Conservation (phyloP, 2,329 filamentous ascomycete genomes). For the Clonostachys rosea region DNA sequence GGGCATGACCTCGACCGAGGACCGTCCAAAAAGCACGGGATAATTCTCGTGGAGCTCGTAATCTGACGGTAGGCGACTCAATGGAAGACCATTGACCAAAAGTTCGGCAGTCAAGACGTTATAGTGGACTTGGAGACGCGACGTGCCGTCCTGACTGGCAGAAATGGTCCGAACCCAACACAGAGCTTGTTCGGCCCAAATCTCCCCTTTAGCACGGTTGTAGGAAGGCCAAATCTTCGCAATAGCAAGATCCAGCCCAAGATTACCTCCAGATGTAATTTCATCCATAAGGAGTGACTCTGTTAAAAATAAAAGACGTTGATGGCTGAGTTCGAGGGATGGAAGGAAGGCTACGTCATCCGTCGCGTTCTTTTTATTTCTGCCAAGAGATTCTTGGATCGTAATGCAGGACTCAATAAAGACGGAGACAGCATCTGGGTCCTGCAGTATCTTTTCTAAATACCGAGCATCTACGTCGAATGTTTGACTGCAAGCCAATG, state of each 20-base stretch:
- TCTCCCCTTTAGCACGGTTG: not conserved
- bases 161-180: not conserved
- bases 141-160: not conserved
- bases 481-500: too few species aligned
- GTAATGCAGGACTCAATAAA: too few species aligned
- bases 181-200: not conserved
- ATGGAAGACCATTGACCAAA: constrained; percentile 43
- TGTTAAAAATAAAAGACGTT: too few species aligned
- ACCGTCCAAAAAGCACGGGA: constrained; percentile 32
- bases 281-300: too few species aligned
- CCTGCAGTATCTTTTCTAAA: too few species aligned
- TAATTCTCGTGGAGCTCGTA: constrained; percentile 37
- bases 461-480: too few species aligned
- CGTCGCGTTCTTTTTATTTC: too few species aligned
- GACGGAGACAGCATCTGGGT: too few species aligned
- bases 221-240: not conserved
- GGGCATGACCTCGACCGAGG: constrained; percentile 36
- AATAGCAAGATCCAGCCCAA: not conserved
- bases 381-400: too few species aligned
- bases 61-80: constrained; percentile 36
- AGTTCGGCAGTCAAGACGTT: constrained; percentile 47
- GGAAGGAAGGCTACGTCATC: too few species aligned
- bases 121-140: constrained; percentile 28
- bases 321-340: too few species aligned
- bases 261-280: too few species aligned